Evolutionary conservation across 106 monocot species (phyloP).

Genomic region (Phalaenopsis aphrodite): DNA sequence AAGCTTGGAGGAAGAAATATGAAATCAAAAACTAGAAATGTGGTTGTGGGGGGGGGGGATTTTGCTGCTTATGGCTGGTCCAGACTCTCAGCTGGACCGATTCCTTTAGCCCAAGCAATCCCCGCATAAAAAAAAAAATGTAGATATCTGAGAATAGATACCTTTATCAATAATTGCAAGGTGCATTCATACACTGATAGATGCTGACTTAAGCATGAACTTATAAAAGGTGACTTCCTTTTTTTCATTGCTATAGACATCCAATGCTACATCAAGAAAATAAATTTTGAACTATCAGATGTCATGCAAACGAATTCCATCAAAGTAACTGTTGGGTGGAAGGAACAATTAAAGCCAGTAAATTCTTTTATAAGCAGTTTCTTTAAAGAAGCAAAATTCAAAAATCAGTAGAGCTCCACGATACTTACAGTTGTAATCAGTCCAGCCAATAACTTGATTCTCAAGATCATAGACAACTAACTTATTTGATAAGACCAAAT

Average conservation of each 20-base stretch:
- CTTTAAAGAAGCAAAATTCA: background rate
- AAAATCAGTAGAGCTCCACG: slow-evolving; percentile 1
- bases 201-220: background rate
- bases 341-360: background rate
- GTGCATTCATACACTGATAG: background rate
- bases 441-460: slow-evolving; percentile 66
- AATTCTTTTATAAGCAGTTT: background rate
- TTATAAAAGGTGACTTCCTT: no score
- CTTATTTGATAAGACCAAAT: slow-evolving; percentile 56
- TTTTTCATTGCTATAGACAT: background rate
- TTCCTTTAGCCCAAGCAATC: no score
- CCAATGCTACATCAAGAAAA: background rate
- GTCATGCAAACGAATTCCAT: background rate
- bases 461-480: slow-evolving; percentile 60
- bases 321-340: background rate
- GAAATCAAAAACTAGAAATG: no score
- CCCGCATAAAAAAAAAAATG: no score
- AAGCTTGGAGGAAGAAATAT: no score
- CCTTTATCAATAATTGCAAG: background rate
- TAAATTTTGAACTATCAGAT: background rate
- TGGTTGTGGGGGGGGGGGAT: no score
- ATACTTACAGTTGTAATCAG: slow-evolving; percentile 60
- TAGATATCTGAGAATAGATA: background rate
- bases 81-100: no score
- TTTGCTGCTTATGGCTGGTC: no score